These are phyloP conservation scores for Dioszegia aurantiaca DNA, from an alignment of 768 basidiomycete genomes.

Conservation along the genomic window DNA sequence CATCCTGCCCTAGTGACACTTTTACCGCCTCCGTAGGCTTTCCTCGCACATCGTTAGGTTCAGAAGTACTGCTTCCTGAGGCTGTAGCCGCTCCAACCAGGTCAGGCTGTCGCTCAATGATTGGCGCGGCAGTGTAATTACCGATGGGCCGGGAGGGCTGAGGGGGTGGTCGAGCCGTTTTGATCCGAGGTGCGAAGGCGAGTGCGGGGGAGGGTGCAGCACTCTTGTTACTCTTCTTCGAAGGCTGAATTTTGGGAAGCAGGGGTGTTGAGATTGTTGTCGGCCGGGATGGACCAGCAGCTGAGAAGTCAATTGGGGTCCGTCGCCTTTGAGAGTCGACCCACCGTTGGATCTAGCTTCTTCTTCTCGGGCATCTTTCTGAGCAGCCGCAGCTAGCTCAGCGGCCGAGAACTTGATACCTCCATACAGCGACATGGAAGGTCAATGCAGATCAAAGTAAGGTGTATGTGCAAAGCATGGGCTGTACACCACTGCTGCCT, in stretches of 20 bases:
- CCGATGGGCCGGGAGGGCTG: conserved; percentile 17
- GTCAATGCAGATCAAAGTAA: no score
- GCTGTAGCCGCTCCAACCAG: conserved; percentile 25
- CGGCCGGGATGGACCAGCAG: background rate
- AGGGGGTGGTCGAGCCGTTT: conserved; percentile 25
- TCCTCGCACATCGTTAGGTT: background rate
- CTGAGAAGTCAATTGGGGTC: background rate
- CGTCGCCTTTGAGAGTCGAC: background rate
- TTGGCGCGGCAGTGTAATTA: conserved; percentile 9
- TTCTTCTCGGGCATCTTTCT: conserved; percentile 11
- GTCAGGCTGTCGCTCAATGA: conserved; percentile 10
- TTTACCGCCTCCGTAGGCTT: background rate
- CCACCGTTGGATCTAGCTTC: background rate
- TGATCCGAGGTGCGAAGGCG: conserved; percentile 47
- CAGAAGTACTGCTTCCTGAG: background rate
- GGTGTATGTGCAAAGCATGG: no score
- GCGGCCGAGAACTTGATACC: conserved; percentile 43
- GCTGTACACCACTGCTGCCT: no score
- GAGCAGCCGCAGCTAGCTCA: conserved; percentile 8
- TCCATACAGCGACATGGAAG: conserved; percentile 49
- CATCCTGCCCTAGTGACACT: conserved; percentile 42
- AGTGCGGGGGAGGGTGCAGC: conserved; percentile 40
- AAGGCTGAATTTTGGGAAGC: background rate
- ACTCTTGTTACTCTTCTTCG: conserved; percentile 15
- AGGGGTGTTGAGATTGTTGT: background rate